Evolutionary conservation across 2,329 filamentous ascomycete genomes (phyloP), one percentile per base, ranked within the genome.

Genomic region (Pezicula radicicola): DNA sequence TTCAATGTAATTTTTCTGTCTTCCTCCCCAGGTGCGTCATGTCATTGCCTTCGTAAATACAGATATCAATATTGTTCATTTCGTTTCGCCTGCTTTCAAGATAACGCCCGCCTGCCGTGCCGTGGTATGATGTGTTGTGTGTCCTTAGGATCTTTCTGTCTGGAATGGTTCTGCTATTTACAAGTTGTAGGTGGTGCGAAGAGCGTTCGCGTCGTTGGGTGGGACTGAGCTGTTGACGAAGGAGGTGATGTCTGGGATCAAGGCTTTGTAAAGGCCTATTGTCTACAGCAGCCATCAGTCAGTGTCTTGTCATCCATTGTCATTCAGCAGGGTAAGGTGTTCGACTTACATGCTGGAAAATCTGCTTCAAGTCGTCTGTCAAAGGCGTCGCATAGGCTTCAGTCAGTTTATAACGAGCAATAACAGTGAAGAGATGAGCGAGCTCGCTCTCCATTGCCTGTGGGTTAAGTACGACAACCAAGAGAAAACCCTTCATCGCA

Each of bases 371-470:
- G 53, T 66, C 64, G 8, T 53, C 56, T 37, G 62, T 66, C 46
- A 63, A 39, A 13, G 63, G 58, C 44, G 57, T 61, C 18, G 57
- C 53, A 50, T 82, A 73, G 55, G 79, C 76, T 55, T 85, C 80
- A 58, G 86, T 81, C 30, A 75, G 70, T 53, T 83, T 82, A 68
- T 91, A 96, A 54, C 81, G 78, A 15, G 93, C 89, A 72, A 97
- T 95, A 52, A 89, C 80, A 48, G 78, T 80, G 68, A 99, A 96
- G 72, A 94, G 95, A 51, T 88, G 82, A 35, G 87, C 77, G 39
- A 99, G 76, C 52, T 85, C 88, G 60, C 87, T 87, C 72, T 97
- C 94, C 83, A 99, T 93, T 2, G 91, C 91, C 66, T 91, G 83
- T 1, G 94, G 94, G 64, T 97, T 97, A 65, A 85, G 83, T 55